A percentile compares a stretch with the other conserved stretches of the same genome.
Evolutionary conservation across 1,139 yeast genomes (phyloP).

Genomic region (Magnusiomyces sp.): DNA sequence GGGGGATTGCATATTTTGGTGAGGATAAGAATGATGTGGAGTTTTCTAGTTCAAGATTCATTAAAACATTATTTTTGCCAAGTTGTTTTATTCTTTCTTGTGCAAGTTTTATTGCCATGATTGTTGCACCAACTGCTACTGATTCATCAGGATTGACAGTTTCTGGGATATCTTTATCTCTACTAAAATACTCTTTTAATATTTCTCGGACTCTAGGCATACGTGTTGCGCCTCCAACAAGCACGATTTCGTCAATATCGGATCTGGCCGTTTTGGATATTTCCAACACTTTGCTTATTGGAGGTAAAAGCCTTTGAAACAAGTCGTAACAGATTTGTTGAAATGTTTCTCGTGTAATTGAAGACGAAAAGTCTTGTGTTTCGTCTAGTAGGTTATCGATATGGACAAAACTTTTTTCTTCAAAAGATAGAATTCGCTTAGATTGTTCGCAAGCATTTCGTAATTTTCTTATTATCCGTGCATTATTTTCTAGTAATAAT

Average conservation of each 20-base stretch:
- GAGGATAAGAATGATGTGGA: no score
- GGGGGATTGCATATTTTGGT: no score
- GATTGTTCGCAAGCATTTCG: conserved; percentile 99
- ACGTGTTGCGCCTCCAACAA: conserved; percentile 99
- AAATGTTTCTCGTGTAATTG: conserved; percentile 96
- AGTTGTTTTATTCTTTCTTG: no score
- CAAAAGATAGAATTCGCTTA: conserved; percentile 97
- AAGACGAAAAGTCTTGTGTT: conserved; percentile 83
- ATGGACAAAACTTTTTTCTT: no score
- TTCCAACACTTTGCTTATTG: no score
- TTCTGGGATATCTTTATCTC: conserved; percentile 95
- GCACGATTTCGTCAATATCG: conserved; percentile 86
- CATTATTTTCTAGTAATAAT: conserved; percentile 81
- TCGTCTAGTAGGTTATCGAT: no score
- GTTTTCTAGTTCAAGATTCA: no score
- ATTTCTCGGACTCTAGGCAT: conserved; percentile 99
- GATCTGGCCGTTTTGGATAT: no score
- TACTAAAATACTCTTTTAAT: conserved; percentile 85
- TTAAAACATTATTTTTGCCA: no score
- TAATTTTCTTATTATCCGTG: no score
- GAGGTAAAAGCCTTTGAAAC: conserved; percentile 75
- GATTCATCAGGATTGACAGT: conserved; percentile 99
- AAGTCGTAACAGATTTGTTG: conserved; percentile 97
- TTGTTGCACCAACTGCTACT: conserved; percentile 99
- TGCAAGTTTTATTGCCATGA: no score